These are phyloP conservation scores for Spathaspora gorwiae DNA, from an alignment of 805 yeast species.

Conservation along the genomic window DNA sequence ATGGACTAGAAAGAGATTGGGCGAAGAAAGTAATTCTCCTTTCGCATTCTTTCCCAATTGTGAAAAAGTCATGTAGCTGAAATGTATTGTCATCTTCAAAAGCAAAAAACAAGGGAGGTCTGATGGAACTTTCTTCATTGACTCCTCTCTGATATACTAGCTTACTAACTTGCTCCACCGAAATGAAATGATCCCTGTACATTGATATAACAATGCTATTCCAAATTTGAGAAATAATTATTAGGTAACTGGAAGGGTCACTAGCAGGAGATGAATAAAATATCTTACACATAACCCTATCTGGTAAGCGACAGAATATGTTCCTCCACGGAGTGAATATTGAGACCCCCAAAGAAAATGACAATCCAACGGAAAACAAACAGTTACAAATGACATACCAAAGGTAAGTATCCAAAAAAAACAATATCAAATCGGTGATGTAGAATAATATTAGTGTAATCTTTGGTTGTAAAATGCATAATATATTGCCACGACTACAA, in stretches of 20 bases:
- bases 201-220: constrained; percentile 22
- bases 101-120: constrained; percentile 44
- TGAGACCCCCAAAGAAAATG: constrained; percentile 29
- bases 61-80: constrained; percentile 35
- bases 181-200: constrained; percentile 37
- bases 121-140: constrained; percentile 22
- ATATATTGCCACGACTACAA: constrained; percentile 17
- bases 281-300: constrained; percentile 26
- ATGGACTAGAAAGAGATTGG: constrained; percentile 44
- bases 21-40: constrained; percentile 52
- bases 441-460: constrained; percentile 20
- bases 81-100: constrained; percentile 44
- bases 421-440: constrained; percentile 26
- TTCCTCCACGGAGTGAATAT: constrained; percentile 37
- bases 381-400: constrained; percentile 38
- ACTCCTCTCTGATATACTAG: constrained; percentile 22
- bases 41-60: constrained; percentile 46
- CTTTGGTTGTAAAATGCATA: constrained; percentile 27
- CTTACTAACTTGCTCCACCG: constrained; percentile 37
- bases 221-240: constrained; percentile 23
- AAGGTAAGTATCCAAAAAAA: constrained; percentile 36
- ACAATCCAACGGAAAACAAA: constrained; percentile 27
- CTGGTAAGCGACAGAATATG: constrained; percentile 31
- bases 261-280: constrained; percentile 10
- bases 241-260: constrained; percentile 4